phyloP scores from a whole-genome alignment of 169 alveolate species.

The Cytauxzoon felis region DNA sequence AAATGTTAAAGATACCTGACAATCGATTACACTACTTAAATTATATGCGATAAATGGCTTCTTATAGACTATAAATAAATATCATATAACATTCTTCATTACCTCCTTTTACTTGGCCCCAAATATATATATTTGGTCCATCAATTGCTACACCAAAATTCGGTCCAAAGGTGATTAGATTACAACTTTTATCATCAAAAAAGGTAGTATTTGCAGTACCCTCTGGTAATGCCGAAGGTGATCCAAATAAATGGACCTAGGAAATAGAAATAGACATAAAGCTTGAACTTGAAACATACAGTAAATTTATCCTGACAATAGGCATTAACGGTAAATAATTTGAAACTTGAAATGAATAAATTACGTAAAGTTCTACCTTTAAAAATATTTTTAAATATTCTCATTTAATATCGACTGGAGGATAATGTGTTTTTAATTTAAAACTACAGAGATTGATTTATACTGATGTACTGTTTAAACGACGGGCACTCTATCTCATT shows the following conservation, averaged over 20 bases:
- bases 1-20: conserved; percentile 8
- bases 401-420: no score
- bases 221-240: conserved; percentile 27
- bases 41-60: conserved; percentile 1
- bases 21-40: background rate
- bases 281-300: no score
- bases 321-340: background rate
- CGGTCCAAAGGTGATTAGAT: conserved; percentile 48
- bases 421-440: no score
- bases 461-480: no score
- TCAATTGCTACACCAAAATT: conserved; percentile 51
- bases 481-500: no score
- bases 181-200: conserved; percentile 24
- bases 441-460: no score
- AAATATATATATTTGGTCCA: conserved; percentile 19
- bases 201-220: conserved; percentile 14
- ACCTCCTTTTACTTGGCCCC: conserved; percentile 37
- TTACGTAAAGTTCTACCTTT: no score
- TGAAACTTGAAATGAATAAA: background rate
- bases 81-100: background rate
- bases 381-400: no score
- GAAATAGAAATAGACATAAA: no score
- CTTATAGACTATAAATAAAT: background rate
- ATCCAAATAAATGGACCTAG: conserved; percentile 36
- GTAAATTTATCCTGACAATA: no score